phyloP scores from a whole-genome alignment of 805 yeast species.

The Cyberlindnera samutprakarnensis region DNA sequence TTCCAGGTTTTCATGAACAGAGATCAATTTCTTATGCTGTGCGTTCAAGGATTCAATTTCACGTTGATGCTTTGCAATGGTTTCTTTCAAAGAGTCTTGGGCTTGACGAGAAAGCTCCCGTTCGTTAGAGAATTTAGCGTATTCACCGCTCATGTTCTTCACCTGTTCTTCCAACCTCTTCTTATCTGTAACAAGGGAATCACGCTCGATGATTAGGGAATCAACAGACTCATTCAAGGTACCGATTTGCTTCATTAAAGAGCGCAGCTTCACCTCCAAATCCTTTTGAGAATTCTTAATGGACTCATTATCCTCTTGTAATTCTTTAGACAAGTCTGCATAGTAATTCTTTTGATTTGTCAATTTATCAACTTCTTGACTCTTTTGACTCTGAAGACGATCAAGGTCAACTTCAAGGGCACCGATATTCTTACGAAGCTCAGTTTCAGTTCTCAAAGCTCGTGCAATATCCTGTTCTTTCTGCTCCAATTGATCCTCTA shows the following conservation, averaged over 20 bases:
- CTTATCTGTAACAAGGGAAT: constrained; percentile 45
- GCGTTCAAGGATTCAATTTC: constrained; percentile 25
- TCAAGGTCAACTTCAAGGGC: constrained; percentile 54
- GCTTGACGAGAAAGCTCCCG: constrained; percentile 17
- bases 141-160: constrained; percentile 32
- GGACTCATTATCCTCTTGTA: constrained; percentile 37
- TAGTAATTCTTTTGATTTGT: constrained; percentile 36
- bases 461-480: constrained; percentile 46
- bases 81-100: constrained; percentile 11
- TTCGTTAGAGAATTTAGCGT: constrained; percentile 28
- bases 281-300: constrained; percentile 36
- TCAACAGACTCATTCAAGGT: constrained; percentile 52
- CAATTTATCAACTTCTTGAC: constrained; percentile 29
- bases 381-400: constrained; percentile 35
- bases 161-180: constrained; percentile 37
- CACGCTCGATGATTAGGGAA: constrained; percentile 57
- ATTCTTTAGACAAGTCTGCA: constrained; percentile 30
- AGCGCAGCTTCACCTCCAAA: constrained; percentile 35
- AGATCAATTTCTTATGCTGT: constrained; percentile 21
- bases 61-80: constrained; percentile 21
- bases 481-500: constrained; percentile 42
- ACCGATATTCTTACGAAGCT: constrained; percentile 55
- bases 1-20: constrained; percentile 19
- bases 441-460: constrained; percentile 58
- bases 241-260: constrained; percentile 44